These are phyloP conservation scores for Cruciata laevipes DNA, from an alignment of 257 asterid genomes.

Conservation along the genomic window DNA sequence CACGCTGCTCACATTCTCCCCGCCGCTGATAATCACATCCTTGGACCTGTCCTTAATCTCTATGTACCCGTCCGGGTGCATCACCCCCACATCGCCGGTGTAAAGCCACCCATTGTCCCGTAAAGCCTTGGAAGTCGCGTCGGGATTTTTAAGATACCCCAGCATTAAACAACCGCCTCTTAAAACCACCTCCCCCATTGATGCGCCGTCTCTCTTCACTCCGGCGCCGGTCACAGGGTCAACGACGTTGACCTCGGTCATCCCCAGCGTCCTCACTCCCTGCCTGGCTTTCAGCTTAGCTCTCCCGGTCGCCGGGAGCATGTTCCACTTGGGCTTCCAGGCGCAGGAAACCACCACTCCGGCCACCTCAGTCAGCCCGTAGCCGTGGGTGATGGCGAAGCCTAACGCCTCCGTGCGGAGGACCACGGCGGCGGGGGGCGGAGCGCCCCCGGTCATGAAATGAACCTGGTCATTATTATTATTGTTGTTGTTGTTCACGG, in stretches of 20 bases:
- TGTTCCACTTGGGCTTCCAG: conserved; percentile 65
- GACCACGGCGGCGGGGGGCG: conserved; percentile 64
- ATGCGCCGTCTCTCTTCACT: conserved; percentile 25
- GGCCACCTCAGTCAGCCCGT: conserved; percentile 67
- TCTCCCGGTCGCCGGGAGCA: conserved; percentile 38
- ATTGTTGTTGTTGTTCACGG: conserved; percentile 9
- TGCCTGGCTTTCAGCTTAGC: conserved; percentile 62
- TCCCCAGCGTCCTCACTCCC: conserved; percentile 50
- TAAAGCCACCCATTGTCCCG: conserved; percentile 33
- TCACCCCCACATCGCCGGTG: conserved; percentile 26
- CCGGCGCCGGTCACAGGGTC: conserved; percentile 36
- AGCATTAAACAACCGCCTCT: conserved; percentile 21
- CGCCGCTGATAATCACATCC: conserved; percentile 26
- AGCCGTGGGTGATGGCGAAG: conserved; percentile 58
- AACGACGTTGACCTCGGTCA: conserved; percentile 55
- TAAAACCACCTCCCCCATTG: conserved; percentile 20
- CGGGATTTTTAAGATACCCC: conserved; percentile 23
- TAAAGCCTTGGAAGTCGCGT: conserved; percentile 18
- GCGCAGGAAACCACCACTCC: conserved; percentile 62
- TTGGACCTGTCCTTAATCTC: conserved; percentile 28
- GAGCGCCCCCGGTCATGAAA: conserved; percentile 56
- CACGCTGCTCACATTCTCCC: conserved; percentile 29
- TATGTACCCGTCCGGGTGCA: conserved; percentile 27
- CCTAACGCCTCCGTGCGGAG: conserved; percentile 53
- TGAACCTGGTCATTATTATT: conserved; percentile 25